phyloP scores from a whole-genome alignment of 495 filamentous ascomycete species.

The Tuber microsphaerosporum region DNA sequence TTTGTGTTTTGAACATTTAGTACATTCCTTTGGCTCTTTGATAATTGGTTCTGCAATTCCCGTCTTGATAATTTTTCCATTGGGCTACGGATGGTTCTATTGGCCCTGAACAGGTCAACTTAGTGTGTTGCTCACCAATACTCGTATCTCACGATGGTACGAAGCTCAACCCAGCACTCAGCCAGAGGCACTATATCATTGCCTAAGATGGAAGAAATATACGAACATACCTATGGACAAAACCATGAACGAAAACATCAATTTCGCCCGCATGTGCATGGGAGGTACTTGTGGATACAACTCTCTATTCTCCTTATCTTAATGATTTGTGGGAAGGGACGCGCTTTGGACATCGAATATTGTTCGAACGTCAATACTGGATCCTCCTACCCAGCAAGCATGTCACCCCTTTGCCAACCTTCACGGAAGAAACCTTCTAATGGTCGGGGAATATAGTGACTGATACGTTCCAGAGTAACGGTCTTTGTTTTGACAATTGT shows the following conservation, averaged over 20 bases:
- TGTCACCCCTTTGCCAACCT: not conserved
- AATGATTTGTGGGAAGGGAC: slow-evolving; percentile 15
- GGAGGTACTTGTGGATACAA: slow-evolving; percentile 25
- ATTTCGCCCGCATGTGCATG: slow-evolving; percentile 9
- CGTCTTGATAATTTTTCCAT: not conserved
- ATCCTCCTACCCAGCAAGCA: slow-evolving; percentile 18
- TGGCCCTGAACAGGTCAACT: slow-evolving; percentile 3
- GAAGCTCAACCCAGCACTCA: slow-evolving; percentile 9
- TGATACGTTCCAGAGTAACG: slow-evolving; percentile 59
- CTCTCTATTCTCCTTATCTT: slow-evolving; percentile 19
- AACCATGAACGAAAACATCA: slow-evolving; percentile 36
- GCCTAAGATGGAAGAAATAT: slow-evolving; percentile 1
- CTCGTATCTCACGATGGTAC: slow-evolving; percentile 25
- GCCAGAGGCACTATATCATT: not conserved
- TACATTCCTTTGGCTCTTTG: not conserved
- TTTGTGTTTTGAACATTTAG: not conserved
- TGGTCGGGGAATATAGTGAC: slow-evolving; percentile 19
- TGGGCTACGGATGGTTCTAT: slow-evolving; percentile 23
- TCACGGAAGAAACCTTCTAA: slow-evolving; percentile 10
- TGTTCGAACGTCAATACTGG: slow-evolving; percentile 35
- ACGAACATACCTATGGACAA: slow-evolving; percentile 24
- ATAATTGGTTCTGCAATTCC: not conserved
- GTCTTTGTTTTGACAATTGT: slow-evolving; percentile 55
- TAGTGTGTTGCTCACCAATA: slow-evolving; percentile 19
- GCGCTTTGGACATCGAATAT: slow-evolving; percentile 33